Evolutionary conservation across 192 early-diverging fungal genomes (phyloP), one percentile per base, ranked within the genome.

Genomic region (Pilobolus umbonatus): DNA sequence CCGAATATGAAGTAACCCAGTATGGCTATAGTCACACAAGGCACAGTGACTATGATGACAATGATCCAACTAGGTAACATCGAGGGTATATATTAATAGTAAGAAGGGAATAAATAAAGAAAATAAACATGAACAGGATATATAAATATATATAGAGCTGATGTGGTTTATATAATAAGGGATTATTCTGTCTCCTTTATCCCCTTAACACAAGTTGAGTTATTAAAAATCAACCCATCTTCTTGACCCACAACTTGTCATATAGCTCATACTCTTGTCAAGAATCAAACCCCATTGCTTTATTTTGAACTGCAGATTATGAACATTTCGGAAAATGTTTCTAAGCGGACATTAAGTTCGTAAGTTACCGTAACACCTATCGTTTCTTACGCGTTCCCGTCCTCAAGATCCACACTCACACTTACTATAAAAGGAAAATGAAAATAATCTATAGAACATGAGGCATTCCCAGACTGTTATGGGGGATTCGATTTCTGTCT

Each of bases 341-440:
- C 19, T 45, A 49, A 56, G 55, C 48, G 55, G 63, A 58, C 55
- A 57, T 58, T 52, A 43, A 56, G 49, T 48, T 65, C 49, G 47
- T 48, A 47, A 57, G 55, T 19, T 52, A 58, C 42, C 61, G 36
- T 30, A 30, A 40, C 35, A 49, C n/a, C 32, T 46, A 36, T 65
- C 47, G 63, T 65, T 57, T 35, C 56, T 49, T 65, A 65, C 63
- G 63, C 63, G 63, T 65, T 65, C 63, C 63, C 63, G 63, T 65
- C 63, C 63, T 59, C 63, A 58, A 65, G 63, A 65, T 65, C 63
- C 42, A 17, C 5, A 42, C 14, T 17, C 14, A 42, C 14, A 17
- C 39, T 42, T 42, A 7, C 3, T 11, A 40, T 40, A 40, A 15
- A 3, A 43, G 3, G 43, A 28, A 44, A 55, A 36, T 19, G 38